Evolutionary conservation across 73 alveolate species (phyloP).

Genomic region (Uronychia setigera): DNA sequence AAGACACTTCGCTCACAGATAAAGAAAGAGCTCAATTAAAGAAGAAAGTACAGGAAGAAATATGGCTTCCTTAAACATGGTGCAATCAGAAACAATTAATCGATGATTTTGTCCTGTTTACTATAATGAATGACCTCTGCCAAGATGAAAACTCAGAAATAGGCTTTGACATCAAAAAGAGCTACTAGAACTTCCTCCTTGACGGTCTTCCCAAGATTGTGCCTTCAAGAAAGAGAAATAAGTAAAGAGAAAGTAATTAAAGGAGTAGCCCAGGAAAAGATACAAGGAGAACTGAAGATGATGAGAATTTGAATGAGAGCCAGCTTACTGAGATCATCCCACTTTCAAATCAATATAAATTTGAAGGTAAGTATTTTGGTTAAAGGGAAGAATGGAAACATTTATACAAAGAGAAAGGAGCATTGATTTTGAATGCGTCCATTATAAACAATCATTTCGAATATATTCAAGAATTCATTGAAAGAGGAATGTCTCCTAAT

Average conservation of each 20-base stretch:
- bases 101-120: slow-evolving; percentile 65
- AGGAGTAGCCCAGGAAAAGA: background rate
- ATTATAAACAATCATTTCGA: slow-evolving; percentile 41
- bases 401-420: slow-evolving; percentile 30
- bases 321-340: background rate
- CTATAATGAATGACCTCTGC: slow-evolving; percentile 56
- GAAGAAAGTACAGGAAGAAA: slow-evolving; percentile 12
- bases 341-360: background rate
- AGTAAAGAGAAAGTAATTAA: background rate
- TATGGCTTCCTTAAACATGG: slow-evolving; percentile 65
- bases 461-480: slow-evolving; percentile 41
- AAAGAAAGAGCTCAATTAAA: background rate
- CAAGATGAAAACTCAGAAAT: slow-evolving; percentile 18
- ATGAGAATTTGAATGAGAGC: background rate
- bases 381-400: slow-evolving; percentile 52
- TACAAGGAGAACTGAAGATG: background rate
- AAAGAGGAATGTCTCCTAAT: slow-evolving; percentile 45
- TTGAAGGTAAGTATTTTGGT: background rate
- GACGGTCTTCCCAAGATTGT: slow-evolving; percentile 2
- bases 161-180: slow-evolving; percentile 32
- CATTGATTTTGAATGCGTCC: slow-evolving; percentile 44
- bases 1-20: background rate
- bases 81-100: slow-evolving; percentile 41
- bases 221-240: background rate
- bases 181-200: slow-evolving; percentile 13